These are phyloP conservation scores for Claviceps capensis DNA, from an alignment of 2,329 filamentous ascomycete species.

Conservation along the genomic window DNA sequence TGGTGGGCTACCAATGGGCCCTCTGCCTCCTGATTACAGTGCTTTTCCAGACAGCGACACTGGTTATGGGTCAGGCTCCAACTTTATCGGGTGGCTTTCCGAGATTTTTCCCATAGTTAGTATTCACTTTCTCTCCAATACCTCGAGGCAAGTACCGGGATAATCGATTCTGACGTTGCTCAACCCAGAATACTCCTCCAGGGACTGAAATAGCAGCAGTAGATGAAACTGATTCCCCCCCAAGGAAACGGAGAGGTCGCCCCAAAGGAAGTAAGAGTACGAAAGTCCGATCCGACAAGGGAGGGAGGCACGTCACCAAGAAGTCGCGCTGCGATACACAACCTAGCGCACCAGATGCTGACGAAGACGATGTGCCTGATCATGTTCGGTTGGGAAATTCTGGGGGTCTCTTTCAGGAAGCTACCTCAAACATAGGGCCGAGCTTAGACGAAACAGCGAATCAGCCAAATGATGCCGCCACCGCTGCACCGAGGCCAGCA, in stretches of 20 bases:
- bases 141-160: background rate
- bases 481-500: constrained; percentile 12
- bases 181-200: background rate
- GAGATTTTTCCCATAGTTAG: constrained; percentile 36
- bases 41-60: constrained; percentile 41
- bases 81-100: constrained; percentile 48
- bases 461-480: constrained; percentile 7
- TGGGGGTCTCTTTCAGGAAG: background rate
- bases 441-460: background rate
- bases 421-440: background rate
- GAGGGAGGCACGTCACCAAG: constrained; percentile 3
- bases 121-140: background rate
- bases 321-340: background rate
- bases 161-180: background rate
- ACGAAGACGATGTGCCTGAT: background rate
- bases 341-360: background rate
- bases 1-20: constrained; percentile 43
- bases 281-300: constrained; percentile 13
- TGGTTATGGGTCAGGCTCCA: constrained; percentile 41
- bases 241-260: constrained; percentile 35
- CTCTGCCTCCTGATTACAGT: constrained; percentile 32
- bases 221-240: constrained; percentile 1
- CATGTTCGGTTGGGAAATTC: background rate
- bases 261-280: constrained; percentile 38
- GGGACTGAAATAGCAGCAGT: background rate